Evolutionary conservation across 495 filamentous ascomycete genomes (phyloP).

Genomic region (Lasiosphaeria hispida): DNA sequence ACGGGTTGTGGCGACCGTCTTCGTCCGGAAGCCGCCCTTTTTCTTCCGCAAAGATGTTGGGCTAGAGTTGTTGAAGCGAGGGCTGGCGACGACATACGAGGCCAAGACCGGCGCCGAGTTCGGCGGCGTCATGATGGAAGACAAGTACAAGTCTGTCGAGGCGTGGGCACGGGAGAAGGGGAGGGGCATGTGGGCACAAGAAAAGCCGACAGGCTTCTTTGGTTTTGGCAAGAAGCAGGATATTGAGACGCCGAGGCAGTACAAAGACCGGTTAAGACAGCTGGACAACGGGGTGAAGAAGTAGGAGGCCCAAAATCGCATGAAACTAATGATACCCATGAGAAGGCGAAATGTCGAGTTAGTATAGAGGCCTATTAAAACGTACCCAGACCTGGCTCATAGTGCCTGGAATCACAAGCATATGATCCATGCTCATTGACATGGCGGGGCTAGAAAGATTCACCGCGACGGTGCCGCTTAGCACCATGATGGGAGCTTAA

Average conservation of each 20-base stretch:
- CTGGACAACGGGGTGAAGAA: conserved; percentile 30
- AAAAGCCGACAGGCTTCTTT: conserved; percentile 19
- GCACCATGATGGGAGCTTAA: background rate
- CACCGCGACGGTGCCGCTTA: background rate
- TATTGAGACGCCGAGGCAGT: conserved; percentile 80
- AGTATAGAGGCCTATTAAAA: conserved; percentile 1
- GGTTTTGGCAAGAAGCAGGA: conserved; percentile 43
- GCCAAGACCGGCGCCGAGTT: conserved; percentile 86
- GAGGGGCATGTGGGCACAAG: conserved; percentile 70
- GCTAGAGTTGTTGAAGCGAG: conserved; percentile 78
- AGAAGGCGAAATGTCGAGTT: background rate
- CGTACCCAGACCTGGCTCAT: background rate
- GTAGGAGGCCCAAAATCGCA: conserved; percentile 8
- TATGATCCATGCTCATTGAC: too few relatives aligned
- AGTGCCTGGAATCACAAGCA: too few relatives aligned
- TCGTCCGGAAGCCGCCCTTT: conserved; percentile 60
- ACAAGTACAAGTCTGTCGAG: conserved; percentile 70
- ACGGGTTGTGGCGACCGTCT: conserved; percentile 82
- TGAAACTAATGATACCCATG: conserved; percentile 18
- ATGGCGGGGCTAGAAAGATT: too few relatives aligned
- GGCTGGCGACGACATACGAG: conserved; percentile 88
- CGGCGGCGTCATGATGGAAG: conserved; percentile 57
- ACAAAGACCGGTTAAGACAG: conserved; percentile 64
- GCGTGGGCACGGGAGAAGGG: conserved; percentile 62
- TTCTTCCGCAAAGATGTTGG: conserved; percentile 77